Evolutionary conservation across 129 eudicot species (phyloP), one percentile per base, ranked within the genome.

Genomic region (Flaveria linearis): DNA sequence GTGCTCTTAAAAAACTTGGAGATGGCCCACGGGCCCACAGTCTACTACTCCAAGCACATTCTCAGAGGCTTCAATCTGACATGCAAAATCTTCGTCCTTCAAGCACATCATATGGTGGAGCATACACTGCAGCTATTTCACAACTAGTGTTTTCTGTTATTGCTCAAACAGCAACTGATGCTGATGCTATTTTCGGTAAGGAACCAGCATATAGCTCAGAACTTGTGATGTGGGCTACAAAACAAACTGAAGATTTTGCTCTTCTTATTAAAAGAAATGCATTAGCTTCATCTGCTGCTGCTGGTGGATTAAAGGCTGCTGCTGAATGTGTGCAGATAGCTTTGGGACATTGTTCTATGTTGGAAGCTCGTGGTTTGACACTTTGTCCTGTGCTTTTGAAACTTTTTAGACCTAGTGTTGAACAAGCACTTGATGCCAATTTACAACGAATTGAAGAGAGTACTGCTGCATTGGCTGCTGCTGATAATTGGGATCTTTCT

Each of bases 251-350:
- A 84, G 84, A 88, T 43, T 91, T 87, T 83, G 94, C 96, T 17
- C 84, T 85, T 68, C 92, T 89, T 56, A 97, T 94, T 36, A 91
- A 91, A 83, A 78, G 99, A 75, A 93, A 94, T 70, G 99, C 99
- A 33, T 82, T 94, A 86, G 92, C 99, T 74, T 94, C 99, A 67
- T 94, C 99, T 65, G 97, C 99, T 26, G 99, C 99, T 83, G 98
- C 97, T 74, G 98, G 98, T 43, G 98, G 98, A 46, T 78, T 94
- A 78, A 84, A 97, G 76, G 96, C 98, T 73, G 98, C 97, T 79
- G 97, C 96, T 68, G 97, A 94, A 87, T 94, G 99, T 73, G 99
- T 89, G 50, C 99, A 94, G 64, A 91, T 94, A 79, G 99, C 99
- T 83, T 65, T 94, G 75, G 99, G 99, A 57, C 99, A 94, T 83